Conservation (phyloP, 805 yeast species). For the Yueomyces sinensis region DNA sequence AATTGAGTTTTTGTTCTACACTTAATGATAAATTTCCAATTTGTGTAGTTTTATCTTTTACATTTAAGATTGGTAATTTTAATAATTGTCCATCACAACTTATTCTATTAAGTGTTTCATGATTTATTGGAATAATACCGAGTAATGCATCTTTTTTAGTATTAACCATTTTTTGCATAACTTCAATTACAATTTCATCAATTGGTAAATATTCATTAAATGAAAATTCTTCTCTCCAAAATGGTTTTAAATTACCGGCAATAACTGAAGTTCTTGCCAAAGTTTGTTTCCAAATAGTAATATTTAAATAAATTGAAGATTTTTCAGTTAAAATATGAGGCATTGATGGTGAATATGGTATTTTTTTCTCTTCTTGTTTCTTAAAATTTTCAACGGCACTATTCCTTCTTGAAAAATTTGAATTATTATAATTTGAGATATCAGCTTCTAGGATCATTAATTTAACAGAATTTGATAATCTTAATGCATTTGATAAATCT, state of each 20-base stretch:
- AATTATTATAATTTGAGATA: constrained; percentile 22
- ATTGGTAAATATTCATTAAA: constrained; percentile 44
- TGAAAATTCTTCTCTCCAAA: constrained; percentile 72
- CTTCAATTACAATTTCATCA: constrained; percentile 35
- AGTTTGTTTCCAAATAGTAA: constrained; percentile 55
- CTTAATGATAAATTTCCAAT: constrained; percentile 48
- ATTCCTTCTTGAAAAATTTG: not conserved
- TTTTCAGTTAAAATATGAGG: not conserved
- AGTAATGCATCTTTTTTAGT: not conserved
- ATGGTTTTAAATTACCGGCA: constrained; percentile 38
- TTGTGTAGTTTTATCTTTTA: constrained; percentile 25
- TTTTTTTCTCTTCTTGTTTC: not conserved
- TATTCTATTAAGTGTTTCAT: not conserved
- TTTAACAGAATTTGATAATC: constrained; percentile 39
- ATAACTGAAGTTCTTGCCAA: constrained; percentile 72
- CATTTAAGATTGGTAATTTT: constrained; percentile 30
- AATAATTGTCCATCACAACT: not conserved
- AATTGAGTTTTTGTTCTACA: constrained; percentile 37
- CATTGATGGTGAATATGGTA: constrained; percentile 6
- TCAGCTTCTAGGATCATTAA: constrained; percentile 57
- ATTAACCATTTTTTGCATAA: constrained; percentile 20
- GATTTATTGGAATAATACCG: not conserved
- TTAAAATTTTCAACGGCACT: not conserved
- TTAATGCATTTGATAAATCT: constrained; percentile 27
- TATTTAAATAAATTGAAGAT: constrained; percentile 44